These are phyloP conservation scores for Tranzscheliella williamsii DNA, from an alignment of 1,284 basidiomycete species.

Conservation along the genomic window DNA sequence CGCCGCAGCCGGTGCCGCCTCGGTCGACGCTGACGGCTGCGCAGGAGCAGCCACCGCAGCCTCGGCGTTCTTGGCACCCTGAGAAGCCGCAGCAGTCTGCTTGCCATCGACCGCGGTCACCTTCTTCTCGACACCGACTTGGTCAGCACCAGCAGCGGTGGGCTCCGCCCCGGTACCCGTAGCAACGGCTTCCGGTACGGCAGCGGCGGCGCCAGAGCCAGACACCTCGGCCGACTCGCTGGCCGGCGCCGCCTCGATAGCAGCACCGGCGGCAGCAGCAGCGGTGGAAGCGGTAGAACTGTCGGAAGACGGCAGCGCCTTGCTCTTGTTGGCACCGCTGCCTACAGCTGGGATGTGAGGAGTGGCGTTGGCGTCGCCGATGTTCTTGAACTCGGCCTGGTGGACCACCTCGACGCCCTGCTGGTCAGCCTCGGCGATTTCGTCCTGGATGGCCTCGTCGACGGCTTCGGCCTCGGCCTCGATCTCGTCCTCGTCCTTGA, in stretches of 20 bases:
- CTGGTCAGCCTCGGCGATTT: conserved; percentile 33
- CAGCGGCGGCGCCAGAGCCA: conserved; percentile 1
- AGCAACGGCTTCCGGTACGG: conserved; percentile 3
- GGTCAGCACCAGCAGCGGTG: conserved; percentile 26
- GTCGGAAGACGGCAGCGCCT: conserved; percentile 7
- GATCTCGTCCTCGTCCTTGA: conserved; percentile 90
- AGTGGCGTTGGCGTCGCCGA: conserved; percentile 38
- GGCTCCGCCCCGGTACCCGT: conserved; percentile 29
- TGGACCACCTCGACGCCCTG: conserved; percentile 31
- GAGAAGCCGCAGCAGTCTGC: conserved; percentile 38
- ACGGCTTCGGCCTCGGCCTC: conserved; percentile 39
- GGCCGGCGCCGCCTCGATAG: conserved; percentile 2
- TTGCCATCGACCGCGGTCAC: conserved; percentile 39
- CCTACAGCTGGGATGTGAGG: conserved; percentile 40
- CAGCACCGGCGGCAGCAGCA: conserved; percentile 34
- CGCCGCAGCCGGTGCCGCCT: conserved; percentile 34
- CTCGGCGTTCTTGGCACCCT: conserved; percentile 19
- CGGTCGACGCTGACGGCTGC: conserved; percentile 26
- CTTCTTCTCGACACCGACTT: conserved; percentile 49
- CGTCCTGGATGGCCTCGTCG: conserved; percentile 35
- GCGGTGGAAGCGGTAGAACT: no score
- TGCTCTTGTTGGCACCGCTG: conserved; percentile 15
- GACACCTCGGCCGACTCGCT: not conserved
- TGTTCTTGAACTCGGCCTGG: conserved; percentile 42
- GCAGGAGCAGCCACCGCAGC: conserved; percentile 60